Conservation (phyloP, 495 filamentous ascomycete genomes). For the Penicillium herquei region DNA sequence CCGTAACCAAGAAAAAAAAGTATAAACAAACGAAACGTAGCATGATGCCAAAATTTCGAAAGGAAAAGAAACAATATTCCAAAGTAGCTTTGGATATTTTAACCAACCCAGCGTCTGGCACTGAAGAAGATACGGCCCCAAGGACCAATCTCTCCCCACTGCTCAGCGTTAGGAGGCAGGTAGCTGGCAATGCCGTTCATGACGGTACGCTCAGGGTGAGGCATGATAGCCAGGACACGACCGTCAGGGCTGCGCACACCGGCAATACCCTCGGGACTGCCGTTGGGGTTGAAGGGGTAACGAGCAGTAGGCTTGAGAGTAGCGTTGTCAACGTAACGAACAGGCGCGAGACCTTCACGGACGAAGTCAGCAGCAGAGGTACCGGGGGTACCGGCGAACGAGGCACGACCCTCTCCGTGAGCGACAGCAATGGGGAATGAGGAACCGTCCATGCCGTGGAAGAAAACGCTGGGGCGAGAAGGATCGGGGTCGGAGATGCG, state of each 20-base stretch:
- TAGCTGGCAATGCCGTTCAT: slow-evolving; percentile 79
- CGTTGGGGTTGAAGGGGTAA: slow-evolving; percentile 94
- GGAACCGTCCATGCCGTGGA: slow-evolving; percentile 86
- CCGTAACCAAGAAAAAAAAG: slow-evolving; percentile 8
- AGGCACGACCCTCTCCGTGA: slow-evolving; percentile 89
- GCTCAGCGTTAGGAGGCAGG: slow-evolving; percentile 59
- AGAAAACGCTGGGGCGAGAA: slow-evolving; percentile 71
- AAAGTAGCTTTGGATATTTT: slow-evolving; percentile 15
- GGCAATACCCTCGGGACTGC: slow-evolving; percentile 82
- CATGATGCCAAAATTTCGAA: slow-evolving; percentile 1
- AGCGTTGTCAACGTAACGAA: slow-evolving; percentile 83
- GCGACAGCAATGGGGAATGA: slow-evolving; percentile 83
- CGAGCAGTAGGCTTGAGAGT: slow-evolving; percentile 66
- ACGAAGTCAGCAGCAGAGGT: slow-evolving; percentile 50
- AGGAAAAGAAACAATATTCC: background rate
- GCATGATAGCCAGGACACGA: slow-evolving; percentile 91
- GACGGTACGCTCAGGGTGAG: slow-evolving; percentile 92
- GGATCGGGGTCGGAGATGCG: slow-evolving; percentile 63
- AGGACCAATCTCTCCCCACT: slow-evolving; percentile 85
- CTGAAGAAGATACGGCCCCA: slow-evolving; percentile 81
- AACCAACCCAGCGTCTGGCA: slow-evolving; percentile 83
- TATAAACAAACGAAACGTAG: slow-evolving; percentile 13
- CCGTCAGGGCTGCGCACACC: slow-evolving; percentile 79
- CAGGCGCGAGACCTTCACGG: slow-evolving; percentile 60
- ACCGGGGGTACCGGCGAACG: slow-evolving; percentile 54